Base-by-base conservation (phyloP, 78 protist species). In the Chrysochromulina parva region DNA sequence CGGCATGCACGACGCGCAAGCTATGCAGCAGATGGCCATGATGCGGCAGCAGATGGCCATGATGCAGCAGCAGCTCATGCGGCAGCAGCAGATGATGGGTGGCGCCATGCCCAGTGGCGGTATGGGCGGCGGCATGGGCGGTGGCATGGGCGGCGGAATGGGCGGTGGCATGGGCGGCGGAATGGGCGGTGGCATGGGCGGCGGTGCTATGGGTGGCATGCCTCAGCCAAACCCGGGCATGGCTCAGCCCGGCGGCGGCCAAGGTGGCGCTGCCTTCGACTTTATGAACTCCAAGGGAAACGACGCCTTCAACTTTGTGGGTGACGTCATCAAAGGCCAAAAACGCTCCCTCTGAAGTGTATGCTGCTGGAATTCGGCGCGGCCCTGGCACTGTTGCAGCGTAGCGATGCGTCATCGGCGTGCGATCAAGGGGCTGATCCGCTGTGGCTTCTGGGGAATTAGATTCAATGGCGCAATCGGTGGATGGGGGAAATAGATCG, bases 1-100 rank as follows among this genome's bases (percentile, higher is more conserved):
- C 22, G 22, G 38, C 38, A 24, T 17, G 73, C 22, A 1, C 24
- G 38, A 65, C 9, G 73, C 73, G 73, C 73, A 1, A 5, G 67
- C 13, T 7, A 2, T n/a, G 76, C 76, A 26, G 3, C 85, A 48
- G 47, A 53, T 53, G 57, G 62, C 86, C 50, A 53, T 78, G 60
- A 26, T 53, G 86, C 86, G 6, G 86, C 62, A 53, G 58, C 86
- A 78, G 86, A 78, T 78, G 86, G 86, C 86, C 50, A 78, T 48
- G 86, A 78, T 78, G 86, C 86, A 78, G 60, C 86, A 78, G 60
- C 57, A 48, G 62, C 50, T 78, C n/a, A 48, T 78, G 55, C 60
- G 17, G 86, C 86, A 78, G 86, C 86, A 78, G 60, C 86, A 78
- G 28, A 50, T 78, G 60, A 28, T 78, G 50, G 38, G 62, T 28